phyloP scores from a whole-genome alignment of 805 yeast species.

The Yueomyces sp. region DNA sequence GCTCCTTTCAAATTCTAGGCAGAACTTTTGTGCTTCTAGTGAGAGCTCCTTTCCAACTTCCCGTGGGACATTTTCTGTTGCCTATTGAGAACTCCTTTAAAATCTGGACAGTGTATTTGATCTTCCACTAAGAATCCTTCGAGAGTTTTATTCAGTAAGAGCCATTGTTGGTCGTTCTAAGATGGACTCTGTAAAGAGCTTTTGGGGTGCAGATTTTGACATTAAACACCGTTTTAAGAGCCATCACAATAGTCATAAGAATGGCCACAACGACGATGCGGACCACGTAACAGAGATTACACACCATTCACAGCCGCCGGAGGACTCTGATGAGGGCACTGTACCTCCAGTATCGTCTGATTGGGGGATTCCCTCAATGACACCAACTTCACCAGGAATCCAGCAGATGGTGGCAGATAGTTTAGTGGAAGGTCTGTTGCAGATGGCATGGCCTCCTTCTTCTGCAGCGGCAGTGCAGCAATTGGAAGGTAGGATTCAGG shows the following conservation, averaged over 20 bases:
- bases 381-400: constrained; percentile 6
- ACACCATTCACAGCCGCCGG: background rate
- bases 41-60: too few species aligned
- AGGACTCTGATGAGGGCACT: background rate
- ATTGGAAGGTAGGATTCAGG: constrained; percentile 40
- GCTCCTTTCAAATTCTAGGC: too few species aligned
- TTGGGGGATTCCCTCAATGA: background rate
- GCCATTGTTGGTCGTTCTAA: too few species aligned
- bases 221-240: background rate
- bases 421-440: constrained; percentile 54
- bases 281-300: too few species aligned
- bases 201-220: background rate
- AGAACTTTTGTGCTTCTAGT: too few species aligned
- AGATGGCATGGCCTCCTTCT: constrained; percentile 59
- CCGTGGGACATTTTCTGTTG: too few species aligned
- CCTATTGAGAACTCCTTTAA: too few species aligned
- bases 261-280: too few species aligned
- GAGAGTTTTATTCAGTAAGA: too few species aligned
- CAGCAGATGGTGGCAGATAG: constrained; percentile 44
- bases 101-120: too few species aligned
- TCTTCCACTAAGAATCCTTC: too few species aligned
- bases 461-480: constrained; percentile 32
- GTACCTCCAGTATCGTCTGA: background rate
- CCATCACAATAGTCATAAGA: background rate
- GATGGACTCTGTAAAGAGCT: background rate